Base-by-base conservation (phyloP, 345 rosid species). In the Schrenkiella parvula region DNA sequence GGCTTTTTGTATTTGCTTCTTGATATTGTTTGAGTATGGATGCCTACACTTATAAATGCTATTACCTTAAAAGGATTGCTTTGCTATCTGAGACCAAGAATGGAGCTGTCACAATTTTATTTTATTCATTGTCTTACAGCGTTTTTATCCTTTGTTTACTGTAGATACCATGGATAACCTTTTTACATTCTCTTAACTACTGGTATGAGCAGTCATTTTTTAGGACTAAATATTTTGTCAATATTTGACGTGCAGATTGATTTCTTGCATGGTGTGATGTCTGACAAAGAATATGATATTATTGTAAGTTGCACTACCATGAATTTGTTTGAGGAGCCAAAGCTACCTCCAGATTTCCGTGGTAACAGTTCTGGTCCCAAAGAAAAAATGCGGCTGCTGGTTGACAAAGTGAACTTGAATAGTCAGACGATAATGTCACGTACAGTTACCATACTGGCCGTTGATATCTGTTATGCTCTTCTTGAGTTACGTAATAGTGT, bases 311-410 rank as follows among this genome's bases (percentile, higher is more conserved):
- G 95, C 61, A 52, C 78, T 47, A 19, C 6, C 76, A 82, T 84
- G 87, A 95, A 95, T 83, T 75, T 95, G 69, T 69, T 56, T 82
- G 99, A 95, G 83, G 87, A 78, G 66, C 95, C 99, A 59, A 91
- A 70, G 70, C 90, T 89, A 65, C 99, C 98, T 70, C 93, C 95
- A 71, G 87, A 84, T 77, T 95, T 95, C 75, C 99, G 98, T 59
- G 96, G 87, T 53, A 52, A 86, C 84, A 77, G 82, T 78, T 85
- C 88, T 79, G 88, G 72, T 73, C 82, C 96, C 60, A 81, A 83
- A 78, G 96, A 87, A 76, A 79, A 95, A 71, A 86, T 95, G 92
- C 82, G 84, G 51, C 72, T 84, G 64, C 83, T 95, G 76, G 99
- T 80, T n/a, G 99, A 91, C 81, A 91, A 87, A 81, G 97, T 95